Base-by-base conservation (phyloP, 768 basidiomycete species). In the Pisolithus orientalis region DNA sequence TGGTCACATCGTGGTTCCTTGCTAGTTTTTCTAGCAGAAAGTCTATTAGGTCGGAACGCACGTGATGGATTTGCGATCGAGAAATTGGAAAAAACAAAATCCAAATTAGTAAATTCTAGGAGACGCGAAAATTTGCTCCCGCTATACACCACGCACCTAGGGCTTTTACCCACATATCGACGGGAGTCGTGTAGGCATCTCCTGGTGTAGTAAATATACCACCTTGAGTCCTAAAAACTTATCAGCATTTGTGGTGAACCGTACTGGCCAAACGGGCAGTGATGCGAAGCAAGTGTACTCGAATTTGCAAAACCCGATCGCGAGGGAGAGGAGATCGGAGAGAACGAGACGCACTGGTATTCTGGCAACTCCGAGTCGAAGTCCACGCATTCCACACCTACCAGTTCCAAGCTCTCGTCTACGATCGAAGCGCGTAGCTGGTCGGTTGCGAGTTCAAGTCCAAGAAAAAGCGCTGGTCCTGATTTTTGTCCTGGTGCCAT, bases 141-240 rank as follows among this genome's bases (percentile, higher is more conserved):
- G 81, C 71, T 54, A 57, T 47, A 47, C 39, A 42, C 54, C 51
- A 72, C 84, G 69, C 66, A 90, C 90, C 90, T 47, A 93, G 78
- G 14, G 78, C 86, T 65, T 88, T 90, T 50, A 90, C 82, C 90
- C 90, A 92, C 87, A 92, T 90, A 62, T 93, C 90, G 44, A 93
- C 79, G 1, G 90, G 90, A 6, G 90, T 90, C 38, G 87, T 91
- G 64, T 87, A 90, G 24, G 87, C 88, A 67, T 92, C 89, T 29
- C 87, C 88, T 4, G 87, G 85, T 0, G 87, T 88, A 42, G 87
- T 90, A 68, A 90, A 90, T 53, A 92, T 87, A 5, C 90, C 90
- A 44, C 87, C 87, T 54, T 87, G 85, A 1, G 89, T 93, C 65
- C 90, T 92, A 64, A 14, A 54, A 52, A 49, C 55, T 32, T 21